Evolutionary conservation across 257 asterid genomes (phyloP), one percentile per base, ranked within the genome.

Genomic region (Fraxinus anomala): DNA sequence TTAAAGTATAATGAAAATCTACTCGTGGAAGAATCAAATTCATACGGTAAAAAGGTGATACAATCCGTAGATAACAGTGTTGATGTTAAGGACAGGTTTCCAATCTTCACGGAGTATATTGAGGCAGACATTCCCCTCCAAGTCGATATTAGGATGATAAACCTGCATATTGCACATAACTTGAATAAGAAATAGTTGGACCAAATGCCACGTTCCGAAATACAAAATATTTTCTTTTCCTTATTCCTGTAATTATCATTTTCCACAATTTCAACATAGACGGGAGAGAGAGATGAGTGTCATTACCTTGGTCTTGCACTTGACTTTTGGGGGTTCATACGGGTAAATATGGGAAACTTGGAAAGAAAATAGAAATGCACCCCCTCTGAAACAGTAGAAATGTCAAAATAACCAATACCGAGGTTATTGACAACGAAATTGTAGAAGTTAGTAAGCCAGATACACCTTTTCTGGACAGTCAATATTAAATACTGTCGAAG

Each of bases 81-180:
- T 86, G 51, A 86, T 81, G 76, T 65, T 86, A 79, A 86, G 88
- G 68, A 86, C 86, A 34, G 88, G 88, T 73, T 86, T 86, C 89
- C 89, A 81, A 71, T 86, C 89, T 77, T 83, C 88, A 7, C 89
- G 79, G 30, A 86, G 87, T 26, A 86, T 80, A 49, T 86, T 86
- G 70, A 95, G 90, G 86, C 99, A 95, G 65, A 95, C 97, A 82
- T 95, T 95, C 80, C 99, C 99, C 79, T 95, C 99, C 79, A 92
- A 80, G 85, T 95, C 99, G 28, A 95, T 95, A 76, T 95, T 95
- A 67, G 98, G 99, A 85, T 95, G 99, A 86, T 91, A 95, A 21
- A 93, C 97, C 98, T 95, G 91, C 36, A 74, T 83, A 6, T 54
- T 54, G 26, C 26, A 54, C 10, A n/a, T 6, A 19, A 19, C 11